phyloP scores from a whole-genome alignment of 176 grass and related monocot genomes.

The Oryza officinalis region DNA sequence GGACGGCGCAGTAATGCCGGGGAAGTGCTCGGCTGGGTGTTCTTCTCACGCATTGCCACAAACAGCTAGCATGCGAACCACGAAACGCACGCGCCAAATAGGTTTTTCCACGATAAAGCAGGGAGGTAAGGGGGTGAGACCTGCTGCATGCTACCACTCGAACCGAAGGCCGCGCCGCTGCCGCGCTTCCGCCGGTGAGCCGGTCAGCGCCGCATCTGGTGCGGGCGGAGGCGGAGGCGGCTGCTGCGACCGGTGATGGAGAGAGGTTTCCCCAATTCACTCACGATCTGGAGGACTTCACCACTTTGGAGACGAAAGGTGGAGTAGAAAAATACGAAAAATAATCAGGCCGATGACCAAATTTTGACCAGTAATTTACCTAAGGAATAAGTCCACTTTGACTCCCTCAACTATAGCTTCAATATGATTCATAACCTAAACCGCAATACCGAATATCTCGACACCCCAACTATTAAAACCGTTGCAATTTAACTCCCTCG shows the following conservation, averaged over 20 bases:
- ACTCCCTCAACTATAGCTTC: too few species aligned
- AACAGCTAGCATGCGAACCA: conserved; percentile 28
- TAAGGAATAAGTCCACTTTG: too few species aligned
- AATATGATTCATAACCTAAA: too few species aligned
- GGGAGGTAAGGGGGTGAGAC: background rate
- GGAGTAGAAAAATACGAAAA: background rate
- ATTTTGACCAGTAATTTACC: background rate
- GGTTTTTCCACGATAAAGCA: background rate
- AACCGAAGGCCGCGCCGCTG: background rate
- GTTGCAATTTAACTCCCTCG: too few species aligned
- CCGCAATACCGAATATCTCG: too few species aligned
- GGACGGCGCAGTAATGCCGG: background rate
- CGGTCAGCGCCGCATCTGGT: conserved; percentile 27
- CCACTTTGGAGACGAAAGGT: background rate
- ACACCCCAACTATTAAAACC: too few species aligned
- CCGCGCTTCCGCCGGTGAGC: background rate
- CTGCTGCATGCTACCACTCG: background rate
- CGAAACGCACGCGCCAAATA: background rate
- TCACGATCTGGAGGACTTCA: conserved; percentile 4
- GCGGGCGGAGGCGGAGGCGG: background rate
- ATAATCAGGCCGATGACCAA: background rate
- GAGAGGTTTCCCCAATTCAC: background rate
- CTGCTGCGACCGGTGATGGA: background rate
- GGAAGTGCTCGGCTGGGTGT: background rate
- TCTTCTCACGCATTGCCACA: conserved; percentile 32